Conservation (phyloP, 139 green algal species). For the Coccomyxa sp. region DNA sequence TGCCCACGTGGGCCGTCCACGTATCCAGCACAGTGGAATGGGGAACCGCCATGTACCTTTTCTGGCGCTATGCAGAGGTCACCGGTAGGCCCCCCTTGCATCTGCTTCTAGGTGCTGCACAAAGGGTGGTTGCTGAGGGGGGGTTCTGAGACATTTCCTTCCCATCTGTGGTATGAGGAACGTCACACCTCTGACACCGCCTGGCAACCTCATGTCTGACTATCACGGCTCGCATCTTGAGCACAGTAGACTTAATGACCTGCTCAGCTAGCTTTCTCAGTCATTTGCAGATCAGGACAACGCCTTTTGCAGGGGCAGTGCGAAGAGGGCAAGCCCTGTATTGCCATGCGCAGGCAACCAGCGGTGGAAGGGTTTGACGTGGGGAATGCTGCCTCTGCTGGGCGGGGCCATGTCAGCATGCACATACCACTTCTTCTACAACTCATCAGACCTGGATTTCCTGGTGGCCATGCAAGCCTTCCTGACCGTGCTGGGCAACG, state of each 20-base stretch:
- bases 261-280: neutral
- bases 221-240: neutral
- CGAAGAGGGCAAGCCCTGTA: no score
- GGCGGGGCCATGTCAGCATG: constrained; percentile 77
- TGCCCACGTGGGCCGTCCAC: constrained; percentile 99
- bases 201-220: neutral
- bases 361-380: constrained; percentile 84
- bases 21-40: constrained; percentile 81
- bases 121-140: no score
- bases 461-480: constrained; percentile 71
- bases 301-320: no score
- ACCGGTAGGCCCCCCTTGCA: constrained; percentile 12
- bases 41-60: constrained; percentile 77
- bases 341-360: constrained; percentile 43
- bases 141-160: no score
- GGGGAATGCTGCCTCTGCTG: constrained; percentile 87
- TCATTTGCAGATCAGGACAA: no score
- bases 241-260: neutral
- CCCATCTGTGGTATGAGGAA: no score
- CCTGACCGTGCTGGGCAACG: constrained; percentile 55
- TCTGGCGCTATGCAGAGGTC: constrained; percentile 86
- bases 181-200: no score
- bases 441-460: constrained; percentile 60
- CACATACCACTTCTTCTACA: constrained; percentile 95
- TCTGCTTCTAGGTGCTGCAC: neutral